A percentile compares a stretch with the other conserved stretches of the same genome.
These are phyloP conservation scores for Solanum rostratum DNA, from an alignment of 257 asterid genomes.

Conservation along the genomic window DNA sequence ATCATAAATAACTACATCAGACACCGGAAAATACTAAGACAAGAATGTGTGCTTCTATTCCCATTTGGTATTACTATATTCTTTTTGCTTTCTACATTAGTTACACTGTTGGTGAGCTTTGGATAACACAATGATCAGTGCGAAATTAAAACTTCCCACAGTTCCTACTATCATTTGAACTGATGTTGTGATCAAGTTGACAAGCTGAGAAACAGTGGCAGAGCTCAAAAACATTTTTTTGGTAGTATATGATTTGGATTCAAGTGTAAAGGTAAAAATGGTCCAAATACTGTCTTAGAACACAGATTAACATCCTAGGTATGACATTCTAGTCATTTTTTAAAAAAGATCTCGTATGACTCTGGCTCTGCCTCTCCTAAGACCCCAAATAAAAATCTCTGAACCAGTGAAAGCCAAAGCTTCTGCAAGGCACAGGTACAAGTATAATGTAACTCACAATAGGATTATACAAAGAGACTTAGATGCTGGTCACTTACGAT, in stretches of 20 bases:
- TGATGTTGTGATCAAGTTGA: background rate
- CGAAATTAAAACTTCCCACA: background rate
- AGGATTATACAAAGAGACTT: background rate
- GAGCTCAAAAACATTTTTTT: background rate
- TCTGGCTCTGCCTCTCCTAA: background rate
- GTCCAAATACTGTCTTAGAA: background rate
- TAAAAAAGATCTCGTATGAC: background rate
- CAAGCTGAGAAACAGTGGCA: background rate
- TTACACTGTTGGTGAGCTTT: background rate
- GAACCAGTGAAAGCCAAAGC: background rate
- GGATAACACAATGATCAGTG: background rate
- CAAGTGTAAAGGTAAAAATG: background rate
- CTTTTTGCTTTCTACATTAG: background rate
- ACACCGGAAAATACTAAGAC: background rate
- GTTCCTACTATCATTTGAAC: background rate
- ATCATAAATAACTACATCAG: background rate
- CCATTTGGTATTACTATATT: background rate
- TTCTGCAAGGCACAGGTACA: background rate
- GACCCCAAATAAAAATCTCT: background rate
- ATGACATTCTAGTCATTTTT: background rate
- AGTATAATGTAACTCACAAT: background rate
- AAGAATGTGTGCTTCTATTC: background rate
- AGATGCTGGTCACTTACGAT: constrained; percentile 33
- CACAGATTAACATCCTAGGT: background rate
- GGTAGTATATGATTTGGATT: background rate